Evolutionary conservation across 768 basidiomycete species (phyloP).

Genomic region (Amanita thiersii): DNA sequence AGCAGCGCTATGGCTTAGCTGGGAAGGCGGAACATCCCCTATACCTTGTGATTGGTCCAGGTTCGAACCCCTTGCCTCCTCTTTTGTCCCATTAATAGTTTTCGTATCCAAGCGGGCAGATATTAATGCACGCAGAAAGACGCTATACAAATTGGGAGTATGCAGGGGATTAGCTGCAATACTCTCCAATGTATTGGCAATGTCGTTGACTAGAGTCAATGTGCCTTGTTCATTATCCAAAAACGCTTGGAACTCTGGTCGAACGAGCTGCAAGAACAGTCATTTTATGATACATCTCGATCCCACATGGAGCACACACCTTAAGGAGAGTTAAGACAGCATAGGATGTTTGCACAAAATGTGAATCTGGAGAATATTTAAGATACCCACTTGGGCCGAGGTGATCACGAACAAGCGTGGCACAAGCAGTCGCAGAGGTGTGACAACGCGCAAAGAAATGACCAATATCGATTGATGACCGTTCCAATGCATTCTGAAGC

Average conservation of each 20-base stretch:
- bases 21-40: constrained; percentile 19
- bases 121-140: constrained; percentile 73
- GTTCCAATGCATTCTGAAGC: constrained; percentile 90
- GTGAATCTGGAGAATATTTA: constrained; percentile 82
- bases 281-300: constrained; percentile 2
- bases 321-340: constrained; percentile 89
- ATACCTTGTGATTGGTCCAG: neutral
- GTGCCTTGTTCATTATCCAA: constrained; percentile 68
- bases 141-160: constrained; percentile 85
- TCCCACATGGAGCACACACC: constrained; percentile 32
- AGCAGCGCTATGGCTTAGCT: neutral
- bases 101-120: constrained; percentile 36
- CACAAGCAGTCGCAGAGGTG: constrained; percentile 61
- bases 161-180: constrained; percentile 75
- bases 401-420: constrained; percentile 67
- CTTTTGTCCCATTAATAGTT: constrained; percentile 4
- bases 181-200: constrained; percentile 71
- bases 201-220: constrained; percentile 64
- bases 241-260: constrained; percentile 76
- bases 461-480: constrained; percentile 59
- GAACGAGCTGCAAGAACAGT: constrained; percentile 50
- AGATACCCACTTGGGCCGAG: constrained; percentile 71
- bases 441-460: constrained; percentile 83
- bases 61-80: neutral
- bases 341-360: constrained; percentile 89